These are phyloP conservation scores for Populus trichocarpa DNA, from an alignment of 441 rosid species.

Conservation along the genomic window DNA sequence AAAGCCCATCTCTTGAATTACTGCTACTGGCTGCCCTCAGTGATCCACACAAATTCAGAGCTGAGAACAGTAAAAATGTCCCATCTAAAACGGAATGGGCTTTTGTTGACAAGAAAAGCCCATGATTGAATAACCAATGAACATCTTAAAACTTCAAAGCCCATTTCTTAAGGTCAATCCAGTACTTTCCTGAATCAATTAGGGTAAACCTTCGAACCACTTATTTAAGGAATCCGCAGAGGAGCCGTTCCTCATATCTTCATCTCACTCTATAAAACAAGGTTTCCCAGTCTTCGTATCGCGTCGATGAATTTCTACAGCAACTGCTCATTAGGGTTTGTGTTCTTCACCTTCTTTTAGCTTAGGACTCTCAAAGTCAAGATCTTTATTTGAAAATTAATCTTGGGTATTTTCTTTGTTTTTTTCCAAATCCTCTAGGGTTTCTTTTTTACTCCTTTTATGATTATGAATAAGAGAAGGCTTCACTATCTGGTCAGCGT, in stretches of 20 bases:
- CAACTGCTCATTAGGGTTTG: neutral
- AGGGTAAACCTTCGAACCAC: neutral
- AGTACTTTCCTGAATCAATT: neutral
- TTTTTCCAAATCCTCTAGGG: too few species aligned
- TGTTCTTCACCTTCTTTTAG: neutral
- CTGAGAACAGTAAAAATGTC: too few species aligned
- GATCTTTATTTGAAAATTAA: too few species aligned
- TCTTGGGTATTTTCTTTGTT: too few species aligned
- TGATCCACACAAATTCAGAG: neutral
- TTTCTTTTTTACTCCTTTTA: too few species aligned
- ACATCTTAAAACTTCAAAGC: neutral
- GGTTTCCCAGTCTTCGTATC: too few species aligned
- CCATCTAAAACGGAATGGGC: neutral
- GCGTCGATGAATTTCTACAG: too few species aligned
- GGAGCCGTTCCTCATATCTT: too few species aligned
- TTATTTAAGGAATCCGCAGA: neutral
- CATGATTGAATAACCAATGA: neutral
- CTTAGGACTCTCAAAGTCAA: neutral
- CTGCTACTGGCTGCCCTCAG: neutral
- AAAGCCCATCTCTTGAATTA: neutral
- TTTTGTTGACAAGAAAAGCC: neutral
- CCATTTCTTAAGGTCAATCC: neutral
- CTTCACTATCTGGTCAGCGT: slow-evolving; percentile 78
- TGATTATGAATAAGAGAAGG: neutral
- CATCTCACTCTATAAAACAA: too few species aligned